Base-by-base conservation (phyloP, 768 basidiomycete species). In the Auricularia sp. region DNA sequence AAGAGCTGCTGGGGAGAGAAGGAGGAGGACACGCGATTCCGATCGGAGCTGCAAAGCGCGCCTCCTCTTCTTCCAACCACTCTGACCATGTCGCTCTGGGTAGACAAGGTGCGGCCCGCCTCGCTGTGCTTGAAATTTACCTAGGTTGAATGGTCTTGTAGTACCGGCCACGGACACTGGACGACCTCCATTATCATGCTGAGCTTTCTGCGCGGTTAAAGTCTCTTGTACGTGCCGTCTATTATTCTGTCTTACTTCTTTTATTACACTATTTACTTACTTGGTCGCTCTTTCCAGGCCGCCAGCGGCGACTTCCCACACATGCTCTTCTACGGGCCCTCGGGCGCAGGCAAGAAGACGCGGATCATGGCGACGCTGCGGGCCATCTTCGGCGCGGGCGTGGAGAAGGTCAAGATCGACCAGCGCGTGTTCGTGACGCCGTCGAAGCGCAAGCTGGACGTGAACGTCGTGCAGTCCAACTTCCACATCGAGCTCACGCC, bases 321-420 rank as follows among this genome's bases (percentile, higher is more conserved):
- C 73, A 87, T 97, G 79, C 84, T 99, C 1, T 96, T 98, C 78
- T 99, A 98, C 72, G 96, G 96, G 0, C 96, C 96, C 8, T 92
- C 92, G 3, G 96, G 96, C 24, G 94, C 96, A 13, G 96, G 96
- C 16, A 98, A 98, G 81, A 99, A 99, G 83, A 98, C 96, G 54
- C 82, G 96, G 39, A 94, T 98, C 70, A 88, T 88, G 69, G 92
- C 90, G 67, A 95, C 92, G 5, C 74, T 99, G 65, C 80, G 88
- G 67, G 88, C 97, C 70, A 75, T 98, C 62, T 99, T 94, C 76
- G 96, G 96, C 0, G 80, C 85, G 54, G 93, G 95, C 1, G 93
- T 89, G 1, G 96, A 98, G 75, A 98, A 98, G 96, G 81, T 99
- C 47, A 94, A 97, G 81, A 98, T 99, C 63, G 96, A 99, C 76